Conservation (phyloP, 192 early-diverging fungal genomes). For the Coemansia sp. region DNA sequence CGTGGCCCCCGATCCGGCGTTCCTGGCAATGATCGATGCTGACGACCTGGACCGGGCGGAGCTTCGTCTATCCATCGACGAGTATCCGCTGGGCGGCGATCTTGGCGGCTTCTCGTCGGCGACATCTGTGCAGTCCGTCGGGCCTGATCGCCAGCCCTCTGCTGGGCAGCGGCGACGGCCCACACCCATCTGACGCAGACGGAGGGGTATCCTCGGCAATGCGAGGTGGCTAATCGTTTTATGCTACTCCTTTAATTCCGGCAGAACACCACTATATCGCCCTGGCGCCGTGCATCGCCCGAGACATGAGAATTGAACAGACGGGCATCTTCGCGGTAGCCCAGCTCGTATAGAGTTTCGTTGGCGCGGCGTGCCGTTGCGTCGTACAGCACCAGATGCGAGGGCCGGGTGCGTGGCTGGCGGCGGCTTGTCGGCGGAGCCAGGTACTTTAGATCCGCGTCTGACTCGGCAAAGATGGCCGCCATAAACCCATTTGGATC, state of each 20-base stretch:
- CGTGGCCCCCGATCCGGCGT: conserved; percentile 24
- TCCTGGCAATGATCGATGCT: conserved; percentile 39
- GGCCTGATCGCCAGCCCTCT: not conserved
- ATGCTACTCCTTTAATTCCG: too few relatives aligned
- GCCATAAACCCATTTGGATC: conserved; percentile 58
- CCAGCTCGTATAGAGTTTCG: conserved; percentile 22
- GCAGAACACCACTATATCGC: conserved; percentile 74
- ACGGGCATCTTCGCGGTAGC: conserved; percentile 64
- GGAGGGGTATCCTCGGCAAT: not conserved
- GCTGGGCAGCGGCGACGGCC: conserved; percentile 31
- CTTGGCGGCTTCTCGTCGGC: too few relatives aligned
- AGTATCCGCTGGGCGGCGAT: too few relatives aligned
- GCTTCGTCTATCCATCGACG: conserved; percentile 45
- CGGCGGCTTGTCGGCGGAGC: not conserved
- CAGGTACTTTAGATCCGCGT: too few relatives aligned
- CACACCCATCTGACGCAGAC: conserved; percentile 16
- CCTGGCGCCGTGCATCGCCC: conserved; percentile 68
- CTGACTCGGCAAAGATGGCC: conserved; percentile 24
- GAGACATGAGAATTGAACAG: conserved; percentile 93
- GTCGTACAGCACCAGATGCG: conserved; percentile 78
- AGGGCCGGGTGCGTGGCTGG: conserved; percentile 50
- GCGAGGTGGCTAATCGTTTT: too few relatives aligned
- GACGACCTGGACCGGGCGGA: conserved; percentile 21
- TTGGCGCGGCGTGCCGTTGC: conserved; percentile 40
- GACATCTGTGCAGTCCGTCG: too few relatives aligned